phyloP scores from a whole-genome alignment of 352 stramenopile species.

The Phytopythium chamaehyphon region DNA sequence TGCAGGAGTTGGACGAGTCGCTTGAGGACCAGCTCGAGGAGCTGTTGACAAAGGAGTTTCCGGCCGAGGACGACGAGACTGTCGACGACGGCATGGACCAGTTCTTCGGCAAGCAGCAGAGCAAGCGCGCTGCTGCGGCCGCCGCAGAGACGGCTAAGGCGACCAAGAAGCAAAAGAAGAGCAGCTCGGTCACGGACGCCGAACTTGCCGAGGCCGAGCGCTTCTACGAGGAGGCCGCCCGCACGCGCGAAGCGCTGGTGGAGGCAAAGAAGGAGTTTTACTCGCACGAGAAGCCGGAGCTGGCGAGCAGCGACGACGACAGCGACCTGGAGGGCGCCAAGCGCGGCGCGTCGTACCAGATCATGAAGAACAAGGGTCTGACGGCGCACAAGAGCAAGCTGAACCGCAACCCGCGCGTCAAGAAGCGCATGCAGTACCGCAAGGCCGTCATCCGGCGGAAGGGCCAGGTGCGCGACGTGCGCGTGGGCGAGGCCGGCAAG shows the following conservation, averaged over 20 bases:
- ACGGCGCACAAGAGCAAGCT: conserved; percentile 98
- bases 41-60: conserved; percentile 63
- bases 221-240: conserved; percentile 73
- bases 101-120: conserved; percentile 48
- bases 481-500: conserved; percentile 77
- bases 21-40: conserved; percentile 60
- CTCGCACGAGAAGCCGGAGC: conserved; percentile 53
- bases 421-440: conserved; percentile 97
- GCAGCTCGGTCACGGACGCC: conserved; percentile 22
- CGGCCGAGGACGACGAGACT: conserved; percentile 26
- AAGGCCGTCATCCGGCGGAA: conserved; percentile 97
- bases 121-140: conserved; percentile 19
- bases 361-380: conserved; percentile 98
- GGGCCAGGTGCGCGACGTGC: conserved; percentile 94
- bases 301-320: conserved; percentile 53
- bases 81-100: conserved; percentile 63
- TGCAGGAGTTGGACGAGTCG: conserved; percentile 48
- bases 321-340: conserved; percentile 83
- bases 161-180: conserved; percentile 49
- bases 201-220: conserved; percentile 53
- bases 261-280: conserved; percentile 79
- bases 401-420: conserved; percentile 98
- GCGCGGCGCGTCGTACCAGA: conserved; percentile 91
- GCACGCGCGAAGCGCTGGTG: conserved; percentile 45
- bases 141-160: conserved; percentile 12